These are phyloP conservation scores for Bifiguratus adelaidae DNA, from an alignment of 192 early-diverging fungal genomes.

Conservation along the genomic window DNA sequence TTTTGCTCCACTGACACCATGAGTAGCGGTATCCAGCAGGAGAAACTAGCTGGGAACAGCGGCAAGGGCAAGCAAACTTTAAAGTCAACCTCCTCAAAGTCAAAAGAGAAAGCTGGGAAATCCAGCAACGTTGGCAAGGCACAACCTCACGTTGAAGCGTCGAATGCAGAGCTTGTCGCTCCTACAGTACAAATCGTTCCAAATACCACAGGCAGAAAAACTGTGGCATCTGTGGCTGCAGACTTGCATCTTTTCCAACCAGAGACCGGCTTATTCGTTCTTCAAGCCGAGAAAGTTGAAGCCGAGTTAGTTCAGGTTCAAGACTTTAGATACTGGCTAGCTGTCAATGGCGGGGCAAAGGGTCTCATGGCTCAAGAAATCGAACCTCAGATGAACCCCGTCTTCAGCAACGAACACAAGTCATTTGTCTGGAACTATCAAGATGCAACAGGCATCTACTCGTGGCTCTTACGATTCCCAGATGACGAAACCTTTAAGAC, in stretches of 20 bases:
- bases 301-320: constrained; percentile 22
- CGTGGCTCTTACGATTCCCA: constrained; percentile 63
- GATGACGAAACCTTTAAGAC: constrained; percentile 32
- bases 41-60: too few relatives aligned
- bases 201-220: constrained; percentile 4
- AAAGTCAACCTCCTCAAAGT: not conserved
- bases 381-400: constrained; percentile 65
- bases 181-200: not conserved
- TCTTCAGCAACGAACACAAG: constrained; percentile 54
- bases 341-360: constrained; percentile 29
- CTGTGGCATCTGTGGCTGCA: constrained; percentile 31
- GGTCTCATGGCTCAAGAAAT: constrained; percentile 43
- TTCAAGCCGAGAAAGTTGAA: constrained; percentile 30
- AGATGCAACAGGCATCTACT: constrained; percentile 48
- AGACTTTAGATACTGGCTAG: constrained; percentile 30
- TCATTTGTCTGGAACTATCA: constrained; percentile 83
- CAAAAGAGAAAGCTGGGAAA: not conserved
- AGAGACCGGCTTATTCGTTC: constrained; percentile 35
- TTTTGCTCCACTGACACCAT: not conserved
- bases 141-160: not conserved
- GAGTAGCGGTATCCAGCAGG: too few relatives aligned
- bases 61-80: not conserved
- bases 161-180: not conserved
- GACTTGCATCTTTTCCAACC: constrained; percentile 62
- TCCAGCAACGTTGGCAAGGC: not conserved